Conservation (phyloP, 805 yeast species). For the Saturnispora zaruensis region DNA sequence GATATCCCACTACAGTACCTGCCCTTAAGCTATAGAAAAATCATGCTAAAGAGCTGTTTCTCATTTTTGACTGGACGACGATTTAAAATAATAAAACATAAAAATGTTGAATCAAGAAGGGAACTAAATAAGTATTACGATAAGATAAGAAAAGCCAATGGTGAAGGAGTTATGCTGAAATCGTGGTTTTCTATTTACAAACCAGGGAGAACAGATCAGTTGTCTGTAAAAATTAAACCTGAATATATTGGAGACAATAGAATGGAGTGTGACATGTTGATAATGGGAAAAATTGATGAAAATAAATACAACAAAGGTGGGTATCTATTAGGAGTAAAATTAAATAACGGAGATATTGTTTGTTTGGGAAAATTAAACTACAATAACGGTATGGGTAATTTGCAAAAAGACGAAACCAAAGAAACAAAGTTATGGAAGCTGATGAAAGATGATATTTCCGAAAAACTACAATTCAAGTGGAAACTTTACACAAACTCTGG, state of each 20-base stretch:
- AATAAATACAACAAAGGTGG: slow-evolving; percentile 3
- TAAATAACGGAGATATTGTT: not conserved
- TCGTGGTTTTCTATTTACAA: slow-evolving; percentile 48
- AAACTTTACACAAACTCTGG: not conserved
- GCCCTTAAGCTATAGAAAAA: slow-evolving; percentile 4
- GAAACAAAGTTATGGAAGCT: slow-evolving; percentile 37
- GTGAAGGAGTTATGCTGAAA: slow-evolving; percentile 82
- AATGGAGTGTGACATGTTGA: slow-evolving; percentile 69
- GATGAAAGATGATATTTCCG: slow-evolving; percentile 57
- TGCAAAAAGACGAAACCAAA: not conserved
- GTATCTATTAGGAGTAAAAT: slow-evolving; percentile 3
- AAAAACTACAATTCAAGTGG: slow-evolving; percentile 2
- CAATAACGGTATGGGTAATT: slow-evolving; percentile 1
- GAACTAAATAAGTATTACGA: not conserved
- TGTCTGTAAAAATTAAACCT: slow-evolving; percentile 89
- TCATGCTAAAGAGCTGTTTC: not conserved
- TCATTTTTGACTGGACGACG: not conserved
- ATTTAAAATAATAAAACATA: not conserved
- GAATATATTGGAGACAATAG: slow-evolving; percentile 83
- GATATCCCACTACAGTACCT: slow-evolving; percentile 7
- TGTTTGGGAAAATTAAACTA: slow-evolving; percentile 7
- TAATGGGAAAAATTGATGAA: slow-evolving; percentile 54
- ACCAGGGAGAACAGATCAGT: slow-evolving; percentile 48
- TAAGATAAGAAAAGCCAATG: slow-evolving; percentile 42
- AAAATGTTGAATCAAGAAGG: not conserved